Evolutionary conservation across 257 asterid genomes (phyloP).

Genomic region (Apocynum venetum): DNA sequence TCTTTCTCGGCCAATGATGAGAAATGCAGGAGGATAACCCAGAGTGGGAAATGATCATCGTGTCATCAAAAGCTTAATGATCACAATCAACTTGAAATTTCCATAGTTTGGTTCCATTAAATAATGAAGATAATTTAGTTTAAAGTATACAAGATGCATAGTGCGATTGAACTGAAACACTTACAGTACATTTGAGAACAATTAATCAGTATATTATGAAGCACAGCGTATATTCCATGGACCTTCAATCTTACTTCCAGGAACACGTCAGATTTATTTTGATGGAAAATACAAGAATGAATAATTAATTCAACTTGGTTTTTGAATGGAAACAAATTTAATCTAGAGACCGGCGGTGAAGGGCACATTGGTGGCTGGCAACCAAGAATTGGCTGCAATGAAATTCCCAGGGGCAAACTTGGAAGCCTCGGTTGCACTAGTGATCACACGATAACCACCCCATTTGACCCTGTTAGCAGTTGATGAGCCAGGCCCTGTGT

Average conservation of each 20-base stretch:
- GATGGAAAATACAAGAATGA: neutral
- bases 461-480: slow-evolving; percentile 65
- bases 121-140: no score
- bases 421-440: slow-evolving; percentile 60
- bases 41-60: no score
- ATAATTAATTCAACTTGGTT: neutral
- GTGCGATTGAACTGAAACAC: no score
- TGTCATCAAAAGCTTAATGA: no score
- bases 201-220: no score
- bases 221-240: neutral
- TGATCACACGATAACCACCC: slow-evolving; percentile 75
- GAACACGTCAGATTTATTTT: neutral
- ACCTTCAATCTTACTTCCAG: neutral
- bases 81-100: no score
- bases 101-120: no score
- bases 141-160: no score
- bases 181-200: no score
- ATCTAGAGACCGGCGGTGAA: slow-evolving; percentile 59
- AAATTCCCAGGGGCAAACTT: slow-evolving; percentile 58
- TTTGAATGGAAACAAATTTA: neutral
- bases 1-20: no score
- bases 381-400: slow-evolving; percentile 70
- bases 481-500: slow-evolving; percentile 79
- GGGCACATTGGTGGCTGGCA: slow-evolving; percentile 68
- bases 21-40: no score